A percentile compares a stretch with the other conserved stretches of the same genome.
phyloP scores from a whole-genome alignment of 495 filamentous ascomycete species.

The Cenococcum geophilum region DNA sequence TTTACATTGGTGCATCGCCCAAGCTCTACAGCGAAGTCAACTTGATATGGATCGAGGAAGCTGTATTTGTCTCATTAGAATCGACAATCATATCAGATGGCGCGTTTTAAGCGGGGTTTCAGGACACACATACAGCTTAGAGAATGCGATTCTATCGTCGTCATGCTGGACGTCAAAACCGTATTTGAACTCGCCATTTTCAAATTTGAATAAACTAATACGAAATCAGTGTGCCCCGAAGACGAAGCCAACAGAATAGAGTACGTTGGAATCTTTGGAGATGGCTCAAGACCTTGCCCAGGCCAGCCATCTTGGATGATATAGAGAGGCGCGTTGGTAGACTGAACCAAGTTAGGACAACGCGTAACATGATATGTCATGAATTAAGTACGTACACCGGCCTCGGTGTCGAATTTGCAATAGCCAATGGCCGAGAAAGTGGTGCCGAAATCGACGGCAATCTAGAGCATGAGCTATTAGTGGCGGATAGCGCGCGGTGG shows the following conservation, averaged over 20 bases:
- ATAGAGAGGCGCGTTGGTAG: too few species aligned
- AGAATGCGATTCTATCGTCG: neutral
- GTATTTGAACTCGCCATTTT: neutral
- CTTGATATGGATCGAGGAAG: neutral
- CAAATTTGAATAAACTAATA: neutral
- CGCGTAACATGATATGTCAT: too few species aligned
- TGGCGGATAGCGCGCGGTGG: too few species aligned
- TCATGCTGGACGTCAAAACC: neutral
- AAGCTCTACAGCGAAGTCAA: neutral
- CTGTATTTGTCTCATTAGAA: neutral
- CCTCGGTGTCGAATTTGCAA: too few species aligned
- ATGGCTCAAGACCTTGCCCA: neutral
- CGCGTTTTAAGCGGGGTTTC: too few species aligned
- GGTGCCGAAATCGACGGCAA: too few species aligned
- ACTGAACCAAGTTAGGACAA: too few species aligned
- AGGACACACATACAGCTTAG: neutral
- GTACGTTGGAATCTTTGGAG: neutral
- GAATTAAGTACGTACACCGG: too few species aligned
- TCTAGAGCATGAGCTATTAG: too few species aligned
- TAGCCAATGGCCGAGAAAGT: too few species aligned
- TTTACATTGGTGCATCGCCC: neutral
- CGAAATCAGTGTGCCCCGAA: neutral
- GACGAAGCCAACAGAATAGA: neutral
- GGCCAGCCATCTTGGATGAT: too few species aligned
- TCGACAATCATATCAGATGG: neutral